Base-by-base conservation (phyloP, 805 yeast species). In the Scheffersomyces lignosus region DNA sequence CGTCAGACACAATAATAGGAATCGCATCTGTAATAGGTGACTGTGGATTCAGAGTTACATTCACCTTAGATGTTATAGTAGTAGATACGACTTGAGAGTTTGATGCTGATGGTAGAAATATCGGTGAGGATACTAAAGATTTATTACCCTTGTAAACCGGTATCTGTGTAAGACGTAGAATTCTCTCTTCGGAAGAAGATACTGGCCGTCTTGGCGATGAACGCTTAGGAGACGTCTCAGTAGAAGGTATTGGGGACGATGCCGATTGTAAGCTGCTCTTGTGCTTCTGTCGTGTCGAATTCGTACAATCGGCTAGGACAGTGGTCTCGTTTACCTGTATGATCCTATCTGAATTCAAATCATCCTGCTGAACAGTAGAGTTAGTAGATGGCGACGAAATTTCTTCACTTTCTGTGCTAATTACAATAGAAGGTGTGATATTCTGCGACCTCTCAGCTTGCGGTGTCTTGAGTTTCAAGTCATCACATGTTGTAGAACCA, bases 161-260 rank as follows among this genome's bases (percentile, higher is more conserved):
- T n/a, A 58, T 58, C 34, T 39, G 45, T 10, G 63, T 58, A 34
- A 46, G 40, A 23, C 41, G 46, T 39, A 58, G 45, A 7, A 56
- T 41, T 35, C 43, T 52, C 39, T 50, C 50, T 37, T 56, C 61
- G n/a, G 49, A 47, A 3, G 60, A 50, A 13, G 58, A 46, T 33
- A 53, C 38, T 4, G 45, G 43, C 16, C 54, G 34, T 18, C 51
- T 38, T 38, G 53, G 41, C 29, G 45, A 36, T 37, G 28, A 25
- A 44, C 37, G 35, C 32, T 20, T 34, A 5, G 44, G 38, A 6
- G 36, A 30, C 3, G 34, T 14, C n/a, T 29, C 29, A 10, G 15
- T 10, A 6, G 36, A 27, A 4, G 25, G 4, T n/a, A 14, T 25
- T 6, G 27, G 3, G 4, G 36, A 27, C 5, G 37, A 35, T 18